Percentiles rank a stretch among this genome's conserved stretches.
Conservation (phyloP, 169 alveolate genomes). For the Cyclospora cayetanensis region DNA sequence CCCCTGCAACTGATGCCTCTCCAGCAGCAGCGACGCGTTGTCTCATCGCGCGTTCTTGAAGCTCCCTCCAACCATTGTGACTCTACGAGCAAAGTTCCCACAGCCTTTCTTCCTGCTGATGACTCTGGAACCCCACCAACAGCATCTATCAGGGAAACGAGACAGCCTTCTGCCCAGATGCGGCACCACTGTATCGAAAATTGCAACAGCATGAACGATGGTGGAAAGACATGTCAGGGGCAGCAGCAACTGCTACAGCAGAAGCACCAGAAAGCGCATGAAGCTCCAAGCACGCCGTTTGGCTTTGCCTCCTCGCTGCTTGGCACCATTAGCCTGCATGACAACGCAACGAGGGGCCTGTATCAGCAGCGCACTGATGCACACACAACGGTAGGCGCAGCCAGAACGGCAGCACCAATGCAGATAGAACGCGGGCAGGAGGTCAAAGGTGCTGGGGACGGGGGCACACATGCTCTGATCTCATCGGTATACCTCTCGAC, state of each 20-base stretch:
- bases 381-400: not conserved
- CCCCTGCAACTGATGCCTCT: constrained; percentile 6
- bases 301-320: constrained; percentile 31
- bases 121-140: not conserved
- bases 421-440: constrained; percentile 19
- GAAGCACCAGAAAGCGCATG: constrained; percentile 2
- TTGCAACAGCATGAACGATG: not conserved
- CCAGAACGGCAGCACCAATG: not conserved
- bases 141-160: not conserved
- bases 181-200: not conserved
- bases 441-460: not conserved
- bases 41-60: constrained; percentile 2
- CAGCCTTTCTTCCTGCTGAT: not conserved
- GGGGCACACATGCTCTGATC: not conserved
- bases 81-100: not conserved
- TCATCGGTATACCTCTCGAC: not conserved
- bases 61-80: not conserved
- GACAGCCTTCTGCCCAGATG: not conserved
- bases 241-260: constrained; percentile 32
- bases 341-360: not conserved
- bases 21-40: constrained; percentile 24
- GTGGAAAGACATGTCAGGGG: not conserved
- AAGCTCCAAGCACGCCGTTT: not conserved
- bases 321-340: constrained; percentile 13
- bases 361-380: not conserved